phyloP scores from a whole-genome alignment of 345 rosid genomes.

The Populus euphratica region DNA sequence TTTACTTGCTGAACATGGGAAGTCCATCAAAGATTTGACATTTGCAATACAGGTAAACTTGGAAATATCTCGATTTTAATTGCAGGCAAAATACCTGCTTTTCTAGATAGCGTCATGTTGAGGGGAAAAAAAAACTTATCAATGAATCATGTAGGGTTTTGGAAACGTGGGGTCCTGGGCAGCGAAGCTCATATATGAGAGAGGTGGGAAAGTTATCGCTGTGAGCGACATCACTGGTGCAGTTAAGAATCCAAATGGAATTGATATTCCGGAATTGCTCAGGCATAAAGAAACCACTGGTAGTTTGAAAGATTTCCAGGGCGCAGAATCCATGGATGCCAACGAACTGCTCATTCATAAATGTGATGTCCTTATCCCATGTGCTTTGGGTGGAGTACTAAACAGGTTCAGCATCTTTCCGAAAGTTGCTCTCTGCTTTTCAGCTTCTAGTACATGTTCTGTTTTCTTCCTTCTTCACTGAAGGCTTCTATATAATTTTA shows the following conservation, averaged over 20 bases:
- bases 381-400: slow-evolving; percentile 94
- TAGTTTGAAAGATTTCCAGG: slow-evolving; percentile 58
- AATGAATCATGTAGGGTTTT: slow-evolving; percentile 55
- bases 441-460: neutral
- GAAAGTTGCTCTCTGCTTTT: neutral
- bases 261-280: slow-evolving; percentile 55
- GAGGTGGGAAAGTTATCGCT: slow-evolving; percentile 88
- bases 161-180: slow-evolving; percentile 99
- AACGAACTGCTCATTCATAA: slow-evolving; percentile 69
- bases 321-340: slow-evolving; percentile 70
- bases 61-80: neutral
- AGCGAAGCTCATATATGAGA: slow-evolving; percentile 75
- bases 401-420: slow-evolving; percentile 51
- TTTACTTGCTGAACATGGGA: slow-evolving; percentile 80
- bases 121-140: neutral
- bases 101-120: neutral
- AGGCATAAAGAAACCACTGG: slow-evolving; percentile 60
- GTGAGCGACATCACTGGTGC: slow-evolving; percentile 96
- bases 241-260: slow-evolving; percentile 72
- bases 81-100: neutral
- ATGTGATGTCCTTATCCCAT: slow-evolving; percentile 97
- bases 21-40: slow-evolving; percentile 68
- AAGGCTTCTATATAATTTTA: neutral
- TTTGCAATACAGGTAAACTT: slow-evolving; percentile 78
- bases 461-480: no score